Base-by-base conservation (phyloP, 1,139 yeast species). In the Yamadazyma trypodendri region DNA sequence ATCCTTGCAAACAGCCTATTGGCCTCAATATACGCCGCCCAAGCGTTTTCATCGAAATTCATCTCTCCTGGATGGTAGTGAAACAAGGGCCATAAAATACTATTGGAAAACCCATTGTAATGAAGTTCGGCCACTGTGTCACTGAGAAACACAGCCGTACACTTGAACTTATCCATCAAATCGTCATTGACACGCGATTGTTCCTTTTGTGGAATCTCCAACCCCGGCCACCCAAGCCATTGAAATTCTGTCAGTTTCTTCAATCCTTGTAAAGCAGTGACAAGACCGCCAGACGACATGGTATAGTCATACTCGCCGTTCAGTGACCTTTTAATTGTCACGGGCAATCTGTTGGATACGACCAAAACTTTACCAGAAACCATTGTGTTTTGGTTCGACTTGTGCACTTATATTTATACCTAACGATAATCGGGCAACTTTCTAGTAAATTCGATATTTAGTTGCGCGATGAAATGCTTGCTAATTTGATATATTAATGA, bases 1-100 rank as follows among this genome's bases (percentile, higher is more conserved):
- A 75, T 84, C 35, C 77, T 66, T 16, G 97, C 95, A 67, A 94
- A 94, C 46, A 77, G 70, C 43, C 82, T 67, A 59, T 94, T 94
- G 13, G 98, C 98, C 60, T 89, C 95, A 42, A 89, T 86, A 60
- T 94, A 94, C 2, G 97, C 97, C 35, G 92, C 92, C 98, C 98
- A 94, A 3, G 97, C 96, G 46, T 81, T 81, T 60, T 94, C 98
- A 60, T 94, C 98, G 58, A 94, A 94, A 58, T 87, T 89, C 86
- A 94, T 94, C 63, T 94, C 99, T 44, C 98, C 98, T 0, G 99
- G 98, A 58, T 94, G 98, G 63, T 94, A 94, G 61, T 94, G 99
- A 68, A 94, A 94, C 44, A 94, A 65, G 1, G 99, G 99, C 99
- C 99, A 94, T 46, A 94, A 68, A 46, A 94, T 94, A 24, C 80